These are phyloP conservation scores for Tardiomyces blankii DNA, from an alignment of 1,139 yeast species.

Conservation along the genomic window DNA sequence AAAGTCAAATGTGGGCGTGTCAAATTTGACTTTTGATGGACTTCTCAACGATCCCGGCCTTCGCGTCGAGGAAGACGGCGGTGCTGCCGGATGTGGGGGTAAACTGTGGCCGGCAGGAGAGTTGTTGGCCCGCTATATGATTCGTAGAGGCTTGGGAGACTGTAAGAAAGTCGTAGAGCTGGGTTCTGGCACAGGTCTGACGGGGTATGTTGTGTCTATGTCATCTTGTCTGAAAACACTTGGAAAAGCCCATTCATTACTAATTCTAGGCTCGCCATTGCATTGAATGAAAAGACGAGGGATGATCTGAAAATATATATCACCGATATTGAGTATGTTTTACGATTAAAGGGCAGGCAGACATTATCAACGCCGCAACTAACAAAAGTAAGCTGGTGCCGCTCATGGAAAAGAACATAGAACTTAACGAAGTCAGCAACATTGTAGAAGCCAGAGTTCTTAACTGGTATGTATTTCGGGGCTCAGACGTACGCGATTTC, in stretches of 20 bases:
- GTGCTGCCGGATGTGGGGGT: constrained; percentile 50
- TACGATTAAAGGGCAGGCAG: constrained; percentile 11
- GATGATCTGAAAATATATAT: constrained; percentile 29
- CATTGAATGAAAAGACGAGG: constrained; percentile 18
- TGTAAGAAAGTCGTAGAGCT: constrained; percentile 34
- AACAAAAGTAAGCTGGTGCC: constrained; percentile 27
- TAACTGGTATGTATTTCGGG: constrained; percentile 25
- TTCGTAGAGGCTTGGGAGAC: constrained; percentile 19
- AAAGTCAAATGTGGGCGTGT: constrained; percentile 30
- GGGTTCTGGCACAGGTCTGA: constrained; percentile 48
- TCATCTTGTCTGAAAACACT: no score
- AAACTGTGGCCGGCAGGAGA: constrained; percentile 51
- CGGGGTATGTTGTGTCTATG: constrained; percentile 24
- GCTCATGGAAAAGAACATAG: constrained; percentile 35
- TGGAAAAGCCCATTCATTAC: no score
- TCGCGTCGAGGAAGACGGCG: constrained; percentile 41
- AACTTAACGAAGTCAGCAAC: constrained; percentile 27
- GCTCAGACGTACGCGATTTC: constrained; percentile 16
- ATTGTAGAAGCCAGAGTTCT: constrained; percentile 32
- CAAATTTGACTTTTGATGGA: constrained; percentile 33
- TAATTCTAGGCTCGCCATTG: constrained; percentile 24
- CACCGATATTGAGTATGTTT: constrained; percentile 26
- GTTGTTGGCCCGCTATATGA: constrained; percentile 34
- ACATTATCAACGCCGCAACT: neutral
- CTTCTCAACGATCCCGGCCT: constrained; percentile 28